phyloP scores from a whole-genome alignment of 2,329 filamentous ascomycete genomes.

The Fusarium armeniacum region DNA sequence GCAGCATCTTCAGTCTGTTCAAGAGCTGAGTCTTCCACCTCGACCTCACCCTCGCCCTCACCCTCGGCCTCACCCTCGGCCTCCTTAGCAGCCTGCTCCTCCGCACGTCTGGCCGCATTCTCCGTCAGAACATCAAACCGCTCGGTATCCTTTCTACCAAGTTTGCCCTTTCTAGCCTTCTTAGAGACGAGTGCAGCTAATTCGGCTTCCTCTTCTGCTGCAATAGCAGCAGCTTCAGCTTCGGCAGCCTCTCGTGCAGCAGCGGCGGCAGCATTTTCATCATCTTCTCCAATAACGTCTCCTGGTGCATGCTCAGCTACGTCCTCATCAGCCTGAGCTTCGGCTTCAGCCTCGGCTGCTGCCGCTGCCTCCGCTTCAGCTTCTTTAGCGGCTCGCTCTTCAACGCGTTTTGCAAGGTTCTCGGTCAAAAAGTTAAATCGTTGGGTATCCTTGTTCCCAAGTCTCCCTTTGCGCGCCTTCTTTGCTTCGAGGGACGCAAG shows the following conservation, averaged over 20 bases:
- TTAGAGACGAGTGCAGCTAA: constrained; percentile 35
- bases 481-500: constrained; percentile 61
- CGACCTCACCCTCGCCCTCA: too few species aligned
- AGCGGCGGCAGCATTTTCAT: constrained; percentile 13
- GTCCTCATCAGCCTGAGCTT: constrained; percentile 13
- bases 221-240: constrained; percentile 31
- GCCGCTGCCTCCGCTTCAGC: constrained; percentile 54
- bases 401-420: constrained; percentile 55
- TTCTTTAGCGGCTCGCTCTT: constrained; percentile 54
- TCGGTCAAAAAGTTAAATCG: constrained; percentile 57
- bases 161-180: constrained; percentile 42
- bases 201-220: constrained; percentile 42
- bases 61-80: too few species aligned
- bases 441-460: constrained; percentile 62
- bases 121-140: constrained; percentile 36
- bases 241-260: constrained; percentile 27
- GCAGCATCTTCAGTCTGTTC: constrained; percentile 36
- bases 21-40: constrained; percentile 35
- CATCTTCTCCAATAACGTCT: constrained; percentile 50
- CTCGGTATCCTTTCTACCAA: constrained; percentile 47
- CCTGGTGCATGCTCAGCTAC: constrained; percentile 15
- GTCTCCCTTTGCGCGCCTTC: constrained; percentile 63
- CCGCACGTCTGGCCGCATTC: constrained; percentile 36
- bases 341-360: constrained; percentile 51
- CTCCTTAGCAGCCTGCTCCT: constrained; percentile 32